Evolutionary conservation across 352 stramenopile genomes (phyloP), one percentile per base, ranked within the genome.

Genomic region (Blastocystis sp.): DNA sequence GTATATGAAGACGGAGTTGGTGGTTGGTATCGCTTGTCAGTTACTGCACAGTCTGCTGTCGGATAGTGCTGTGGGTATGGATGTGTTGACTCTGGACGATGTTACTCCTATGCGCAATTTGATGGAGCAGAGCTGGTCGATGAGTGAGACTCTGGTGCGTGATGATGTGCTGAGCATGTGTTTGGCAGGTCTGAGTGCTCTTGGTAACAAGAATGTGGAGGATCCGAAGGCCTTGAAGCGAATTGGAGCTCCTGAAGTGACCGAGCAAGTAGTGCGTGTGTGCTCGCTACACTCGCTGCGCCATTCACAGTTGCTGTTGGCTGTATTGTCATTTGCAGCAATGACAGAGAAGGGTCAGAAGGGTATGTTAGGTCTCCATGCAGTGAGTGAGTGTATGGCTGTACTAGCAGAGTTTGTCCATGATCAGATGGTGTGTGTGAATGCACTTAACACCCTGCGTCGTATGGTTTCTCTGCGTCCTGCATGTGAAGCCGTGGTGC

Each of bases 121-220:
- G 49, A 83, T 83, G 71, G 14, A 83, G 46, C 27, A 46, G 42
- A 66, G 46, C 49, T 83, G 71, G 71, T 35, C 14, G 3, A 43
- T 46, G 59, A 46, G 3, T 16, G 42, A 83, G 71, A 43, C 16
- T 32, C 12, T 65, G 27, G 46, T 83, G 42, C 71, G 71, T 56
- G 54, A 66, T 35, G 51, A 83, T 35, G 71, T 66, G 51, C 49
- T 83, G 71, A 83, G 51, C 71, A 83, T 83, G 71, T 61, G 71
- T 43, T 49, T 83, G 43, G 46, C 51, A 19, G 71, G 71, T 14
- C 11, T 83, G 46, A 43, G 32, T 35, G 71, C 71, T 12, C 49
- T 83, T 6, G 71, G 71, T 56, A 63, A 49, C 51, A 65, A 66
- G 49, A 27, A 65, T 35, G 12, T n/a, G 24, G 71, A 57, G 24